Percentiles rank a stretch among this genome's conserved stretches.
Conservation (phyloP, 2,329 filamentous ascomycete genomes). For the Xylariaceae sp. region DNA sequence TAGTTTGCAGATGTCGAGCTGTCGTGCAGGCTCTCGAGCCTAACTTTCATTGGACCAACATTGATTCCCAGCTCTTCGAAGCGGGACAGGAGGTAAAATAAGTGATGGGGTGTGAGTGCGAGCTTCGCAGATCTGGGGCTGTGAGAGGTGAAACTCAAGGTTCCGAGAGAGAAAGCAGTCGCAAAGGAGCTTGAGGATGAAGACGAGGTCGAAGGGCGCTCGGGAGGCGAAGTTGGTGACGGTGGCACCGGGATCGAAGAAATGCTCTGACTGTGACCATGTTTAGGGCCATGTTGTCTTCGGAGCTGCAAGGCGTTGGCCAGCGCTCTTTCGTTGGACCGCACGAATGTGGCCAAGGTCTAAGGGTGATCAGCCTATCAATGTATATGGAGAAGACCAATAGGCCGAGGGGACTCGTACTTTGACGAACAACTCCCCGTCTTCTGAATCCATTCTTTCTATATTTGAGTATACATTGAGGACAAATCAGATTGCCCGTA, state of each 20-base stretch:
- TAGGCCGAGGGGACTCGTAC: constrained; percentile 38
- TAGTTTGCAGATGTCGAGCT: constrained; percentile 85
- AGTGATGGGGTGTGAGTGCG: constrained; percentile 88
- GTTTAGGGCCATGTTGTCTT: constrained; percentile 64
- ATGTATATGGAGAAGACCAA: constrained; percentile 61
- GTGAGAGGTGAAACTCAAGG: constrained; percentile 79
- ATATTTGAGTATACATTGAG: constrained; percentile 47
- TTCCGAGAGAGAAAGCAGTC: constrained; percentile 80
- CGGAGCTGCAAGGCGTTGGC: constrained; percentile 91
- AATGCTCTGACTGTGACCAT: constrained; percentile 64
- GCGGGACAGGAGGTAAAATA: constrained; percentile 92
- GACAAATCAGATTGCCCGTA: constrained; percentile 7
- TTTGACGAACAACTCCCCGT: constrained; percentile 87
- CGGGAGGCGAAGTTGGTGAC: constrained; percentile 51
- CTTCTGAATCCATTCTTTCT: constrained; percentile 77
- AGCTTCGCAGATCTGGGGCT: constrained; percentile 85
- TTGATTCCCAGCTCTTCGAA: constrained; percentile 90
- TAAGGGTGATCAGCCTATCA: constrained; percentile 52
- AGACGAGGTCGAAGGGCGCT: constrained; percentile 60
- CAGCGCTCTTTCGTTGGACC: constrained; percentile 93
- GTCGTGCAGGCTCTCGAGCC: constrained; percentile 89
- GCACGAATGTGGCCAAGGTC: constrained; percentile 95
- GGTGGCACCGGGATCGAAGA: constrained; percentile 53
- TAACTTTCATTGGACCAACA: constrained; percentile 93
- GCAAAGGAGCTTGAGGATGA: constrained; percentile 73